phyloP scores from a whole-genome alignment of 305 asterid genomes.

The Rubia peregrina region DNA sequence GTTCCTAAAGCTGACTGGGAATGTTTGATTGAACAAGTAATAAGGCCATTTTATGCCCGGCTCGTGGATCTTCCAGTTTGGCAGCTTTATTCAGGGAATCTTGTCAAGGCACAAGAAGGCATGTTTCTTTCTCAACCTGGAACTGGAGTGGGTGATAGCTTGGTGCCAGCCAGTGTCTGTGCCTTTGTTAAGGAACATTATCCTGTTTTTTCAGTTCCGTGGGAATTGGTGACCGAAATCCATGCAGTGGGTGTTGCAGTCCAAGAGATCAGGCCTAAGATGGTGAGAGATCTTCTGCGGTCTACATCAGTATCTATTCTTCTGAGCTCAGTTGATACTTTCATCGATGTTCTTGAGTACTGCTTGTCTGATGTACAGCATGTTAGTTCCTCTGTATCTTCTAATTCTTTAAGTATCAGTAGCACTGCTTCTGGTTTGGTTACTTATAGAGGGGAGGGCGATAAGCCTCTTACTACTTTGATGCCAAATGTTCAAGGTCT shows the following conservation, averaged over 20 bases:
- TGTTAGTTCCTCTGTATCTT: slow-evolving; percentile 35
- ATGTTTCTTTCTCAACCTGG: slow-evolving; percentile 99
- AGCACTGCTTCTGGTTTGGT: slow-evolving; percentile 34
- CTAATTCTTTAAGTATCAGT: slow-evolving; percentile 29
- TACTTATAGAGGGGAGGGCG: slow-evolving; percentile 28
- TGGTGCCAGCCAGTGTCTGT: slow-evolving; percentile 86
- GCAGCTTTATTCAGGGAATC: slow-evolving; percentile 86
- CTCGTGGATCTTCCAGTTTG: slow-evolving; percentile 85
- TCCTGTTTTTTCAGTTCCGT: slow-evolving; percentile 96
- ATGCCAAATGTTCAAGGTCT: slow-evolving; percentile 34
- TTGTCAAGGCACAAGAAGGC: slow-evolving; percentile 86
- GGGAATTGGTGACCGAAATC: slow-evolving; percentile 92
- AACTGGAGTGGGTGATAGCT: slow-evolving; percentile 59
- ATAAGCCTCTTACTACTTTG: slow-evolving; percentile 32
- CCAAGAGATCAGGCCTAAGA: slow-evolving; percentile 85
- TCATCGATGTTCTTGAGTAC: slow-evolving; percentile 84
- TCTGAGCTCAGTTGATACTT: slow-evolving; percentile 67
- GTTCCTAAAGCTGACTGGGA: slow-evolving; percentile 61
- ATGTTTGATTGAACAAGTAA: slow-evolving; percentile 67
- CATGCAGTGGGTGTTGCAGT: slow-evolving; percentile 75
- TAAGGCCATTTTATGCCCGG: slow-evolving; percentile 71
- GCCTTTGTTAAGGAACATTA: slow-evolving; percentile 93
- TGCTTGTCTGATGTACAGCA: slow-evolving; percentile 83
- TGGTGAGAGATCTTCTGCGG: slow-evolving; percentile 91
- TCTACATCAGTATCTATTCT: slow-evolving; percentile 54